phyloP scores from a whole-genome alignment of 2,329 filamentous ascomycete genomes.

The Fusarium sororula region DNA sequence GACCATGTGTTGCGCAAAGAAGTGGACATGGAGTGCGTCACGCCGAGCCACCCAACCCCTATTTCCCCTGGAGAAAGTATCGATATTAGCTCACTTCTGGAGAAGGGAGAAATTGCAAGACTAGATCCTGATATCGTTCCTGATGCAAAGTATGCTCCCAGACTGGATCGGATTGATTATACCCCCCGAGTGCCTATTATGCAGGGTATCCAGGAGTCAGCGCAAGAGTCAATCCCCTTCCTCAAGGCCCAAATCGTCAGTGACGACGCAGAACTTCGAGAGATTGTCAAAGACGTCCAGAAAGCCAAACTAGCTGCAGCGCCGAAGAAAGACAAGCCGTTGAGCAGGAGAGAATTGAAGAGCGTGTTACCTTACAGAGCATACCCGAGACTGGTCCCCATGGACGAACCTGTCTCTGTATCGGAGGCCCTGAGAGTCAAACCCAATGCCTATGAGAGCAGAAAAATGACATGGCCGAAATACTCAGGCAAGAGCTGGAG shows the following conservation, averaged over 20 bases:
- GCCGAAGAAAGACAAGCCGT: slow-evolving; percentile 37
- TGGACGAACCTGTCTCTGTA: slow-evolving; percentile 50
- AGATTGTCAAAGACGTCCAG: slow-evolving; percentile 72
- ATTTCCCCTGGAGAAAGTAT: slow-evolving; percentile 89
- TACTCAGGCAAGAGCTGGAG: slow-evolving; percentile 36
- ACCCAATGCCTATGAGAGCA: slow-evolving; percentile 29
- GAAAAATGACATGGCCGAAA: slow-evolving; percentile 41
- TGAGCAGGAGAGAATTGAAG: slow-evolving; percentile 42
- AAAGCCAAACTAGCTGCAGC: slow-evolving; percentile 44
- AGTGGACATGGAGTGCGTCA: slow-evolving; percentile 97
- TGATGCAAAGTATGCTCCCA: slow-evolving; percentile 59
- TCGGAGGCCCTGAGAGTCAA: slow-evolving; percentile 46
- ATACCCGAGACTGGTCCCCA: slow-evolving; percentile 46
- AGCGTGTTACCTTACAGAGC: slow-evolving; percentile 50
- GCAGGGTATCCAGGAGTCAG: slow-evolving; percentile 68
- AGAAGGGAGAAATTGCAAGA: slow-evolving; percentile 72
- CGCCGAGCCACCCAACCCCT: slow-evolving; percentile 80
- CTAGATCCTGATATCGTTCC: slow-evolving; percentile 74
- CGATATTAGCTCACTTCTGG: slow-evolving; percentile 81
- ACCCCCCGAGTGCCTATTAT: slow-evolving; percentile 80
- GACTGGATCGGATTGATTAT: slow-evolving; percentile 72
- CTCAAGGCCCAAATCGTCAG: slow-evolving; percentile 85
- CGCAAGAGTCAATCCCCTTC: slow-evolving; percentile 65
- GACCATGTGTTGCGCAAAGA: slow-evolving; percentile 97
- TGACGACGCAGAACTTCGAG: slow-evolving; percentile 76